Percentiles rank a stretch among this genome's conserved stretches.
phyloP scores from a whole-genome alignment of 2,329 filamentous ascomycete species.

The Trichoderma asperellum region DNA sequence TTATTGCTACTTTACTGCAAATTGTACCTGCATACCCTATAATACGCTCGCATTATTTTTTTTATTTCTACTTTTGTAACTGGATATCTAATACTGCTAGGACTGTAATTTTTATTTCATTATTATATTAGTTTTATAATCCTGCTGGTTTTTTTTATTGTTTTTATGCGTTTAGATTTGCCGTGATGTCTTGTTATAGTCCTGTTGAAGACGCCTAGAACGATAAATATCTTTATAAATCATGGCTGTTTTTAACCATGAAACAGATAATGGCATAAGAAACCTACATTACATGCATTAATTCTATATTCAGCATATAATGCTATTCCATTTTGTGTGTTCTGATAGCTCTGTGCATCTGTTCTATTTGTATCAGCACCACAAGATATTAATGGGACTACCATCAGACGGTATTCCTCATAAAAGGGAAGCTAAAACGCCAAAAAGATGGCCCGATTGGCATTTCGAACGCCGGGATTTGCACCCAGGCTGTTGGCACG shows the following conservation, averaged over 20 bases:
- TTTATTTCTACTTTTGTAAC: neutral
- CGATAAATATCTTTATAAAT: no score
- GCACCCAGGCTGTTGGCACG: constrained; percentile 32
- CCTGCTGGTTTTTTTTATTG: no score
- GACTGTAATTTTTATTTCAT: neutral
- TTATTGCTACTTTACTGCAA: neutral
- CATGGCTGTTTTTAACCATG: no score
- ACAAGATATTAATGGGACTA: neutral
- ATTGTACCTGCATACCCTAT: neutral
- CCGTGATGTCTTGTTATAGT: no score
- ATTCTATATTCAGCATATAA: no score
- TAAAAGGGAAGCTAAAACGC: constrained; percentile 22
- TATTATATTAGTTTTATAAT: neutral
- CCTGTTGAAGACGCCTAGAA: no score
- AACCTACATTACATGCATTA: no score
- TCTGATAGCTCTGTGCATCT: no score
- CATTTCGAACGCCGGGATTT: constrained; percentile 37
- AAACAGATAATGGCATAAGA: no score
- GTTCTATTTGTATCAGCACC: neutral
- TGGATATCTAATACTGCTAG: no score
- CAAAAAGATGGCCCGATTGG: constrained; percentile 27
- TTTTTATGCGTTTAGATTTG: no score
- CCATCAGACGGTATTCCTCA: neutral
- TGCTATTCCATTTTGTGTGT: no score
- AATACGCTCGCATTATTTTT: neutral